These are phyloP conservation scores for Bryum argenteum DNA, from an alignment of 225 moss, liverwort and hornwort species.

Conservation along the genomic window DNA sequence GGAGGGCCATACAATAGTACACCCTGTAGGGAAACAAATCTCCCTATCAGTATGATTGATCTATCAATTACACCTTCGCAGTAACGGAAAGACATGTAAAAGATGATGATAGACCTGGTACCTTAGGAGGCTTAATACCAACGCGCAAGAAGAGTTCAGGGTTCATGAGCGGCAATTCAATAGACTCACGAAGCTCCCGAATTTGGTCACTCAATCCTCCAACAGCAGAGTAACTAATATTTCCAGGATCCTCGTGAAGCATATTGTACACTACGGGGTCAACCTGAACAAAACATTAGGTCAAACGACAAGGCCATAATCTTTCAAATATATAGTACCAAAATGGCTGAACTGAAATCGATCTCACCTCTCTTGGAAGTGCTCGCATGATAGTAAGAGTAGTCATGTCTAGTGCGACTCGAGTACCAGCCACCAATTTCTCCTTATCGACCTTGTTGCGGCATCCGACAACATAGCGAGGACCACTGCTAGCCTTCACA, in stretches of 20 bases:
- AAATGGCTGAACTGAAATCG: conserved; percentile 1
- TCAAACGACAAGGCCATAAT: background rate
- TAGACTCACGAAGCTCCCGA: conserved; percentile 92
- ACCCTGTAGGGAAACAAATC: conserved; percentile 48
- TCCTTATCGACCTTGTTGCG: conserved; percentile 97
- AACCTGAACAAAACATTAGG: conserved; percentile 54
- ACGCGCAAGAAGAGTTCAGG: conserved; percentile 92
- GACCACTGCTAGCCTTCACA: conserved; percentile 99
- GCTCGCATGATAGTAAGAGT: conserved; percentile 98
- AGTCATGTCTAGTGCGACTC: conserved; percentile 98
- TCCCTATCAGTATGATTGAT: background rate
- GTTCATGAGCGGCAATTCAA: conserved; percentile 96
- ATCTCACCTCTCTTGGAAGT: conserved; percentile 84
- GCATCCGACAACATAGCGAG: conserved; percentile 94
- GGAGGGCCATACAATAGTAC: conserved; percentile 97
- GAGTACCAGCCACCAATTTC: conserved; percentile 88
- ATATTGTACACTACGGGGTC: conserved; percentile 98
- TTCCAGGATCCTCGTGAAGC: conserved; percentile 97
- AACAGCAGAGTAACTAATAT: conserved; percentile 96
- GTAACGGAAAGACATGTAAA: background rate
- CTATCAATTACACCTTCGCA: background rate
- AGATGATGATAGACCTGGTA: conserved; percentile 23
- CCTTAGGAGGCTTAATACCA: conserved; percentile 97
- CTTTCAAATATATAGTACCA: conserved; percentile 21
- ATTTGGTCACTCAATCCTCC: conserved; percentile 95